Evolutionary conservation across 1,284 basidiomycete species (phyloP).

Genomic region (Trametes hirsuta): DNA sequence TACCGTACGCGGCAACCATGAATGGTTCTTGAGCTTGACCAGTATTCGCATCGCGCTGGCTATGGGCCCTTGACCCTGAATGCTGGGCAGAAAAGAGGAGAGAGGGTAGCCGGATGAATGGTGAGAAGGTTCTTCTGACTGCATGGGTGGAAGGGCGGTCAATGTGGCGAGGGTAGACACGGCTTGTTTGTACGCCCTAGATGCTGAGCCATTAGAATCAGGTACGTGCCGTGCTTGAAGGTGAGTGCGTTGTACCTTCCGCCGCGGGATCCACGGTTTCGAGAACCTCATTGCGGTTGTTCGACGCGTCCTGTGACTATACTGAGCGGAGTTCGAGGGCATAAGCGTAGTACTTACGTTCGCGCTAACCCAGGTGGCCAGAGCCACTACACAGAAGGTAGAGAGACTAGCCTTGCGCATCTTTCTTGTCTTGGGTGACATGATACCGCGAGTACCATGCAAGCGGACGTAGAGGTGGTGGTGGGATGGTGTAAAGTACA

Average conservation of each 20-base stretch:
- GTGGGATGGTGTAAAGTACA: not conserved
- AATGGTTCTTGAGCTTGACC: slow-evolving; percentile 60
- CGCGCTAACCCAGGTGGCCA: slow-evolving; percentile 29
- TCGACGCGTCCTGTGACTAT: slow-evolving; percentile 7
- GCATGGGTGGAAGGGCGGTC: slow-evolving; percentile 56
- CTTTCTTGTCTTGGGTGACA: slow-evolving; percentile 10
- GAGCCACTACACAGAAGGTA: slow-evolving; percentile 33
- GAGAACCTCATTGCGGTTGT: slow-evolving; percentile 1
- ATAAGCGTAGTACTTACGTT: slow-evolving; percentile 6
- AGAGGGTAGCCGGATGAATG: slow-evolving; percentile 56
- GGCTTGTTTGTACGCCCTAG: slow-evolving; percentile 73
- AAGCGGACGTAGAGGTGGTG: not conserved
- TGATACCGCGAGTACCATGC: not conserved
- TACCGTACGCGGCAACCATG: slow-evolving; percentile 48
- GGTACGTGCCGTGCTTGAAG: slow-evolving; percentile 4
- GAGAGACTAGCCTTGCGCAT: slow-evolving; percentile 33
- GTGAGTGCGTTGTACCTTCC: slow-evolving; percentile 27
- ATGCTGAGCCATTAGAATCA: slow-evolving; percentile 45
- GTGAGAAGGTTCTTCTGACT: slow-evolving; percentile 53
- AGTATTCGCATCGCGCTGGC: slow-evolving; percentile 67
- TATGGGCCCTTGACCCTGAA: slow-evolving; percentile 73
- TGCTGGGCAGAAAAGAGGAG: slow-evolving; percentile 63
- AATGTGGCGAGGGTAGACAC: slow-evolving; percentile 63
- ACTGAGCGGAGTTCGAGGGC: not conserved
- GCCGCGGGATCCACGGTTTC: slow-evolving; percentile 27